phyloP scores from a whole-genome alignment of 768 basidiomycete species.

The Lanmaoa rubissima region DNA sequence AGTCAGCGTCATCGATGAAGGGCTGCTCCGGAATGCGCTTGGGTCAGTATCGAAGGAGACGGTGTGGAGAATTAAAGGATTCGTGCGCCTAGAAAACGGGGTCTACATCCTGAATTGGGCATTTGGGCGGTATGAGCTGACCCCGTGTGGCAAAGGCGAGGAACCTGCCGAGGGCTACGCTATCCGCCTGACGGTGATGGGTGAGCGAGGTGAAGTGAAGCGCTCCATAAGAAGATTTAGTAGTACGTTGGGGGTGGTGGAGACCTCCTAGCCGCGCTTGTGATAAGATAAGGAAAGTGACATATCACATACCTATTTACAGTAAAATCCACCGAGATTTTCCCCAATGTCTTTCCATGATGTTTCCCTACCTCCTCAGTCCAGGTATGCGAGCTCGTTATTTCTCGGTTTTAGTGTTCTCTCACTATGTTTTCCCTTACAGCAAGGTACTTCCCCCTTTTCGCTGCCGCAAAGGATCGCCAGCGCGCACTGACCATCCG shows the following conservation, averaged over 20 bases:
- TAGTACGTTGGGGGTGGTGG: slow-evolving; percentile 37
- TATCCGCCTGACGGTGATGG: slow-evolving; percentile 85
- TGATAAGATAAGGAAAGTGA: slow-evolving; percentile 15
- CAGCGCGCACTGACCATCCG: slow-evolving; percentile 34
- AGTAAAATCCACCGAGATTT: slow-evolving; percentile 3
- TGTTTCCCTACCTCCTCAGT: slow-evolving; percentile 33
- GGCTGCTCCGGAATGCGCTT: slow-evolving; percentile 47
- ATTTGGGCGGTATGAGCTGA: slow-evolving; percentile 79
- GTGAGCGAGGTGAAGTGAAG: slow-evolving; percentile 78
- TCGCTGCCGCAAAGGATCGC: slow-evolving; percentile 47
- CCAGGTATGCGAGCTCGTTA: slow-evolving; percentile 21
- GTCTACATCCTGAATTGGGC: slow-evolving; percentile 85
- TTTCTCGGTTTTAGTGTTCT: neutral
- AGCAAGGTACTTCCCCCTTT: slow-evolving; percentile 66
- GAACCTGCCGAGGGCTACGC: slow-evolving; percentile 32
- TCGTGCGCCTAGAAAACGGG: slow-evolving; percentile 51
- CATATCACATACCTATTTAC: slow-evolving; percentile 8
- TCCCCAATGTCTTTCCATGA: slow-evolving; percentile 17
- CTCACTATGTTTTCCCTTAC: slow-evolving; percentile 1
- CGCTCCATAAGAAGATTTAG: slow-evolving; percentile 56
- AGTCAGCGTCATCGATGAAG: slow-evolving; percentile 33
- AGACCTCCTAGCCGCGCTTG: slow-evolving; percentile 24
- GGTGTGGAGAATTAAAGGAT: slow-evolving; percentile 86
- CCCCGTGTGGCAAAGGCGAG: slow-evolving; percentile 34
- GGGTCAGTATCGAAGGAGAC: slow-evolving; percentile 58